Base-by-base conservation (phyloP, 1,139 yeast genomes). In the Pneumocystis carinii region DNA sequence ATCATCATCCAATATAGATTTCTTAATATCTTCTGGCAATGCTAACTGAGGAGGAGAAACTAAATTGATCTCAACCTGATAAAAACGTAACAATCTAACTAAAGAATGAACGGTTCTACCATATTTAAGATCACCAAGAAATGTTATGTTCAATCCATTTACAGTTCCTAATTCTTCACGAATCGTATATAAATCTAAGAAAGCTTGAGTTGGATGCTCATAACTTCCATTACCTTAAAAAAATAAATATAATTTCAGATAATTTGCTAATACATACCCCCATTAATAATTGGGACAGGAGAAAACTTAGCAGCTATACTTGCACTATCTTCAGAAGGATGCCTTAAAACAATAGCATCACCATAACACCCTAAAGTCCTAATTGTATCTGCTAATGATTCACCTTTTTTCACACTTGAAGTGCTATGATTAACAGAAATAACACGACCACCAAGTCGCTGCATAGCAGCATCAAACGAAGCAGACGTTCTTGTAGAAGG, bases 101-200 rank as follows among this genome's bases (percentile, higher is more conserved):
- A 94, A 83, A 17, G 98, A 92, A 78, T 94, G 99, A 62, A 94
- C 97, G 68, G 99, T 96, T 79, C 99, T 86, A 66, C 99, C 98
- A 73, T 89, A 88, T 76, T 89, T 89, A 81, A 94, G 83, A 75
- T 94, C 99, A 73, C 99, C 99, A 96, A 94, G 90, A 76, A 94
- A 94, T 8, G 99, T 94, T 68, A 94, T 94, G 60, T 96, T 90
- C 72, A 94, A 86, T 74, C 97, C 97, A 74, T 94, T 94, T 62
- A 94, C 97, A 66, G 97, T 89, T 74, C 99, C 99, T 69, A 94
- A 81, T 78, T 94, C 99, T 77, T 94, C 99, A 78, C 99, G 87
- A 71, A 94, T 94, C 64, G 99, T 94, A 81, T 92, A 94, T 76
- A 94, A 79, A 74, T 94, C 99, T 71, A 94, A 80, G 79, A 94